Conservation (phyloP, 164 flowering plant species). For the Vitis rupestris region DNA sequence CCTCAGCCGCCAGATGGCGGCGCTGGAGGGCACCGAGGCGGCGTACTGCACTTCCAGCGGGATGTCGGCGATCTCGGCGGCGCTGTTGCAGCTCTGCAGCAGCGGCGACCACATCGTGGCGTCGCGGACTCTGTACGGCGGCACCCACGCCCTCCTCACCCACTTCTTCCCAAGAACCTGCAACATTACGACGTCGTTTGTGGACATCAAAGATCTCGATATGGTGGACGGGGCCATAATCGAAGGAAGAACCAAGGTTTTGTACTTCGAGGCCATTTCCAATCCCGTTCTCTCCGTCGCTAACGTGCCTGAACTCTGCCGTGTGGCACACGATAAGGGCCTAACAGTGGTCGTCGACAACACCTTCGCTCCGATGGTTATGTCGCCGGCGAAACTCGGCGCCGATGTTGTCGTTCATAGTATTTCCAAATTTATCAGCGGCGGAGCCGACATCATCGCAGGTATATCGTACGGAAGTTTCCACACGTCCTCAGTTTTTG, state of each 20-base stretch:
- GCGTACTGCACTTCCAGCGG: slow-evolving; percentile 97
- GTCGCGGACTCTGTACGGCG: slow-evolving; percentile 71
- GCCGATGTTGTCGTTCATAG: slow-evolving; percentile 95
- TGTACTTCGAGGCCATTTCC: slow-evolving; percentile 77
- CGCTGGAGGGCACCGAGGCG: slow-evolving; percentile 92
- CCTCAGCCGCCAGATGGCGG: slow-evolving; percentile 91
- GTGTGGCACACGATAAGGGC: slow-evolving; percentile 73
- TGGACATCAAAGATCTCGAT: slow-evolving; percentile 48
- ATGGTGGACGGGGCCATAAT: slow-evolving; percentile 49
- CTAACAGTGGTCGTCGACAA: slow-evolving; percentile 84
- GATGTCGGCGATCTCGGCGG: slow-evolving; percentile 88
- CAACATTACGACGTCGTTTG: slow-evolving; percentile 78
- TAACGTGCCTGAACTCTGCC: slow-evolving; percentile 59
- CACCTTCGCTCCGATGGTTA: slow-evolving; percentile 86
- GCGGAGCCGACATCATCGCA: slow-evolving; percentile 90
- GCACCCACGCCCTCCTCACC: slow-evolving; percentile 82
- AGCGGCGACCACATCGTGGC: slow-evolving; percentile 88
- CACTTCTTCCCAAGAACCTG: slow-evolving; percentile 74
- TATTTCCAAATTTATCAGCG: slow-evolving; percentile 84
- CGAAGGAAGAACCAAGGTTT: slow-evolving; percentile 61
- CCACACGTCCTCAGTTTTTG: no score
- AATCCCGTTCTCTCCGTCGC: slow-evolving; percentile 86
- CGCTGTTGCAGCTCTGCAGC: slow-evolving; percentile 70
- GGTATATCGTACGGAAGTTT: slow-evolving; percentile 32
- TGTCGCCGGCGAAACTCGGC: slow-evolving; percentile 84